Conservation (phyloP, 352 stramenopile species). For the Elongisporangium anandrum region DNA sequence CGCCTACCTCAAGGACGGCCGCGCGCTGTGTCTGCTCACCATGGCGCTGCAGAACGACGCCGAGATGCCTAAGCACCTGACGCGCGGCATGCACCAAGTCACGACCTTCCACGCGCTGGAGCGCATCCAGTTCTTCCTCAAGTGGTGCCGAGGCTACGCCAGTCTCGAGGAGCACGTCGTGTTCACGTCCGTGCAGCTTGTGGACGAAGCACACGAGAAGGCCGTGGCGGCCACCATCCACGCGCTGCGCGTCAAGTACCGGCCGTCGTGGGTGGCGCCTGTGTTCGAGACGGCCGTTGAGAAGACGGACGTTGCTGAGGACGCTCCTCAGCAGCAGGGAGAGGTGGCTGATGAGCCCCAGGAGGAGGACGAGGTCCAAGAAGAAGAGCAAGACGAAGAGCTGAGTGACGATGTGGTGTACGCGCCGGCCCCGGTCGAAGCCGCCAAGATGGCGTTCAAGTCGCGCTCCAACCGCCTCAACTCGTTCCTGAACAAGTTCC, state of each 20-base stretch:
- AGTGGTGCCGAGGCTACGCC: constrained; percentile 58
- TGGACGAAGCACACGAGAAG: constrained; percentile 73
- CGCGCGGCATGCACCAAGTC: constrained; percentile 58
- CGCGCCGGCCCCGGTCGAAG: background rate
- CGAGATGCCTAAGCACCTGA: constrained; percentile 64
- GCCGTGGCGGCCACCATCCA: constrained; percentile 57
- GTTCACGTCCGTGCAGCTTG: constrained; percentile 74
- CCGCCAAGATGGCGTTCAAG: constrained; percentile 13
- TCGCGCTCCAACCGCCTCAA: constrained; percentile 36
- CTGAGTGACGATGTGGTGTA: constrained; percentile 4
- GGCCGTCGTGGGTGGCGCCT: constrained; percentile 9
- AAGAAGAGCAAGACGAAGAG: constrained; percentile 9
- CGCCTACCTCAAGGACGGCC: constrained; percentile 70
- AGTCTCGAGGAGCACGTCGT: constrained; percentile 64
- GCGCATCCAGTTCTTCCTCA: constrained; percentile 84
- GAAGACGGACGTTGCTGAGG: constrained; percentile 5
- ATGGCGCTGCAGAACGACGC: constrained; percentile 30
- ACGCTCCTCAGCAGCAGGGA: constrained; percentile 5
- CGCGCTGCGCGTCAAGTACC: constrained; percentile 56
- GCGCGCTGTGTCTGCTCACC: constrained; percentile 66
- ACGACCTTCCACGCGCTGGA: constrained; percentile 81
- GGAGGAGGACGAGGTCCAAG: constrained; percentile 12
- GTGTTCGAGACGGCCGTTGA: constrained; percentile 10
- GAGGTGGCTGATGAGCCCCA: constrained; percentile 12
- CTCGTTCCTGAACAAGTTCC: constrained; percentile 69